Base-by-base conservation (phyloP, 768 basidiomycete species). In the Terana coerulea region DNA sequence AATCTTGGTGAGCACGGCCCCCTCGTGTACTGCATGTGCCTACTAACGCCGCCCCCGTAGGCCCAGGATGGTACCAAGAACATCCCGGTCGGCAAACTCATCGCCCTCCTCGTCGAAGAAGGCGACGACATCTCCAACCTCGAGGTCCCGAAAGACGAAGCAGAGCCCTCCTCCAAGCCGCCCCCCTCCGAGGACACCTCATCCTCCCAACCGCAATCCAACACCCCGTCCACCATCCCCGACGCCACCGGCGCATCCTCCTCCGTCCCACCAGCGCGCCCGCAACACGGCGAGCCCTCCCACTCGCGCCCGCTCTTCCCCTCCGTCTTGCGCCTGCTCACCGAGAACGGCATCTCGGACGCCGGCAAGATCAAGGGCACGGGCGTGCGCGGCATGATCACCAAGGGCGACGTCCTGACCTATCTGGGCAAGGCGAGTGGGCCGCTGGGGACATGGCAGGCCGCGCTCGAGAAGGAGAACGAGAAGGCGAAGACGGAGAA, bases 51-150 rank as follows among this genome's bases (percentile, higher is more conserved):
- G 19, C 39, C 39, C 39, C 3, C 21, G 5, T 67, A 93, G 91
- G 67, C 75, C 36, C 75, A 75, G 26, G 89, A 91, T 44, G 94
- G 95, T 41, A 69, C 89, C 1, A 91, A 93, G 64, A 86, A 86
- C 61, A 77, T 99, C 49, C 77, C 84, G 0, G 89, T 98, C 39
- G 97, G 97, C 40, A 85, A 85, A 66, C 67, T 86, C 19, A 98
- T 99, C 60, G 95, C 93, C 2, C 75, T 99, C 36, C 79, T 98
- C 7, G 95, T 92, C 24, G 95, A 99, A 65, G 91, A 95, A 68
- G 95, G 95, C 7, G 95, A 99, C 68, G 90, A 98, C 68, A 84
- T 98, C 52, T 84, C 93, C 47, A 85, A 87, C 63, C 79, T 98
- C 39, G 77, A 91, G 61, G 67, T 72, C 15, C 84, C 89, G 3